Percentiles rank a stretch among this genome's conserved stretches.
phyloP scores from a whole-genome alignment of 2,329 filamentous ascomycete genomes.

The Aspergillus sp. region DNA sequence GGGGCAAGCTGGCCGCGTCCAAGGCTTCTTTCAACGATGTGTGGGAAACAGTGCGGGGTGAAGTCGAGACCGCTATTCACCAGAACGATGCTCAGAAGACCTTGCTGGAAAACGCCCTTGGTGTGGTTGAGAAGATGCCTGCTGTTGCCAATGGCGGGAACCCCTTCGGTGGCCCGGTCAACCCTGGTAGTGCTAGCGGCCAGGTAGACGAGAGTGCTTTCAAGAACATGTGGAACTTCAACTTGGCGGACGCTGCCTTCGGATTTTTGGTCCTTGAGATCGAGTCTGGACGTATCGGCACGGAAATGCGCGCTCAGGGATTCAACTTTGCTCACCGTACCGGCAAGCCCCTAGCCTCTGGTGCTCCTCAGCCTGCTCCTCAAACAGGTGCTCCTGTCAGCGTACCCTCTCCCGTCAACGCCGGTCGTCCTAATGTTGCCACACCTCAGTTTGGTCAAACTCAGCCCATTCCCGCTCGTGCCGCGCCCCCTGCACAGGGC shows the following conservation, averaged over 20 bases:
- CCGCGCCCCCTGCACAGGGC: constrained; percentile 29
- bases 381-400: constrained; percentile 29
- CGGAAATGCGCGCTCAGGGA: constrained; percentile 96
- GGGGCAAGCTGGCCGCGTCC: constrained; percentile 94
- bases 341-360: constrained; percentile 64
- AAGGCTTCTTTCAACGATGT: constrained; percentile 99
- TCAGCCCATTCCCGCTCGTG: constrained; percentile 31
- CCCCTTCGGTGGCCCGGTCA: constrained; percentile 85
- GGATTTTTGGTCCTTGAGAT: constrained; percentile 94
- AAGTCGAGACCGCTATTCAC: constrained; percentile 90
- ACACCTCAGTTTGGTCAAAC: constrained; percentile 44
- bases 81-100: constrained; percentile 94
- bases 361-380: constrained; percentile 23
- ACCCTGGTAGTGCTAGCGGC: constrained; percentile 69
- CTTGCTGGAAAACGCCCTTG: constrained; percentile 83
- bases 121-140: constrained; percentile 98
- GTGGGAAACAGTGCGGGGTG: constrained; percentile 96
- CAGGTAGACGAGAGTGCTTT: constrained; percentile 98
- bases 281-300: constrained; percentile 92
- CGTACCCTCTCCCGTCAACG: constrained; percentile 34
- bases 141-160: constrained; percentile 92
- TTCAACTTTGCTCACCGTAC: constrained; percentile 99
- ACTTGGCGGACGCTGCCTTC: constrained; percentile 94
- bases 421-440: constrained; percentile 32
- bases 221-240: constrained; percentile 99